phyloP scores from a whole-genome alignment of 495 filamentous ascomycete species.

The Cetradonia linearis region DNA sequence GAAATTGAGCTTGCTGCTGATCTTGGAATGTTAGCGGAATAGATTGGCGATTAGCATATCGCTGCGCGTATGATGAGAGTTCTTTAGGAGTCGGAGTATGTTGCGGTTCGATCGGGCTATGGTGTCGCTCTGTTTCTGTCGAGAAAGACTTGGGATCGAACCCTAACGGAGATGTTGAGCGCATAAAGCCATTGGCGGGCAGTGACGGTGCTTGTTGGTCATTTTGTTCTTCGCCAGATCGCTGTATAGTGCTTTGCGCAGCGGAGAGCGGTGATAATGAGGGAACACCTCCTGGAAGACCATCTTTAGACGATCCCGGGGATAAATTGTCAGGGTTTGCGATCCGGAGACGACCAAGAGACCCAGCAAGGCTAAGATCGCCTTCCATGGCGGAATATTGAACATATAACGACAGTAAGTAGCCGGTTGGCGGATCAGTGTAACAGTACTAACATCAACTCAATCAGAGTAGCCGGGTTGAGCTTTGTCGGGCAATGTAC shows the following conservation, averaged over 20 bases:
- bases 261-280: slow-evolving; percentile 21
- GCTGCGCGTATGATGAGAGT: slow-evolving; percentile 17
- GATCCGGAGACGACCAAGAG: slow-evolving; percentile 88
- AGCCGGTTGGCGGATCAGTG: background rate
- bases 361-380: slow-evolving; percentile 85
- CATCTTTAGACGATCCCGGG: slow-evolving; percentile 41
- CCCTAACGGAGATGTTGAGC: slow-evolving; percentile 28
- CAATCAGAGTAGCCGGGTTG: background rate
- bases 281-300: slow-evolving; percentile 2
- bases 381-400: slow-evolving; percentile 60
- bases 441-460: background rate
- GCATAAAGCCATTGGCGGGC: slow-evolving; percentile 17
- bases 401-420: background rate
- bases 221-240: slow-evolving; percentile 3
- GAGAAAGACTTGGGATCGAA: slow-evolving; percentile 34
- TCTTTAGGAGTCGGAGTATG: slow-evolving; percentile 17
- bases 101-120: slow-evolving; percentile 15
- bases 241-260: slow-evolving; percentile 6
- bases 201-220: slow-evolving; percentile 11
- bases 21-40: slow-evolving; percentile 36
- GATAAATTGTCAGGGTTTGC: slow-evolving; percentile 89
- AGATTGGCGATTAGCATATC: slow-evolving; percentile 30
- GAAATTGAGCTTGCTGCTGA: slow-evolving; percentile 38
- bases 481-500: background rate
- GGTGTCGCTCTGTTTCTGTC: slow-evolving; percentile 18